Base-by-base conservation (phyloP, 495 filamentous ascomycete species). In the Margaritispora aquatica region DNA sequence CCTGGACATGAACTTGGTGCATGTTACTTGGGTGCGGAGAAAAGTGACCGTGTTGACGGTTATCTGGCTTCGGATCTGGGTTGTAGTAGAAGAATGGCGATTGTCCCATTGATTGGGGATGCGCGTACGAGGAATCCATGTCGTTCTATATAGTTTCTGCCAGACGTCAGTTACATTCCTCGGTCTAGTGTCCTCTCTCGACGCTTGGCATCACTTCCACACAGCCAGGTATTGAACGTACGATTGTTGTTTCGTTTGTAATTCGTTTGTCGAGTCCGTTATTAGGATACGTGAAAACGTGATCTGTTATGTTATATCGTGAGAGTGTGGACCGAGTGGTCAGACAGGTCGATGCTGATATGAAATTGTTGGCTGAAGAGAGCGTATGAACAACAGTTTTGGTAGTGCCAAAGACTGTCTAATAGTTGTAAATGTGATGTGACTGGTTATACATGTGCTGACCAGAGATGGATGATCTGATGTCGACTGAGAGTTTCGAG, bases 51-150 rank as follows among this genome's bases (percentile, higher is more conserved):
- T 93, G 89, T 66, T 90, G 88, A 68, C 86, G 76, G 69, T 80
- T 83, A 70, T 96, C 88, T 48, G 82, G 77, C 68, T 80, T 86
- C 48, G 85, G 81, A 55, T 93, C 89, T 58, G 86, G 86, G 63
- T 83, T 87, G 75, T 96, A 97, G 79, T 93, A 96, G 83, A 88
- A 92, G 80, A 95, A 97, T 19, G 88, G 77, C 54, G 89, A 80
- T 68, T 90, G 89, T 47, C 84, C 88, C 78, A 88, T 87, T 68
- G 79, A 69, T 53, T 80, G 83, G 59, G 77, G 68, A 21, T 68
- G 66, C 51, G 44, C 13, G 57, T 60, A 64, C 60, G 61, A 63
- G 23, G 62, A 61, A 57, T 68, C 66, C 66, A 68, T 68, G 26
- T 23, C 29, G 47, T 26, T 46, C 21, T 59, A 20, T 53, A n/a